These are phyloP conservation scores for Penicillium capsulatum DNA, from an alignment of 2,329 filamentous ascomycete genomes.

Conservation along the genomic window DNA sequence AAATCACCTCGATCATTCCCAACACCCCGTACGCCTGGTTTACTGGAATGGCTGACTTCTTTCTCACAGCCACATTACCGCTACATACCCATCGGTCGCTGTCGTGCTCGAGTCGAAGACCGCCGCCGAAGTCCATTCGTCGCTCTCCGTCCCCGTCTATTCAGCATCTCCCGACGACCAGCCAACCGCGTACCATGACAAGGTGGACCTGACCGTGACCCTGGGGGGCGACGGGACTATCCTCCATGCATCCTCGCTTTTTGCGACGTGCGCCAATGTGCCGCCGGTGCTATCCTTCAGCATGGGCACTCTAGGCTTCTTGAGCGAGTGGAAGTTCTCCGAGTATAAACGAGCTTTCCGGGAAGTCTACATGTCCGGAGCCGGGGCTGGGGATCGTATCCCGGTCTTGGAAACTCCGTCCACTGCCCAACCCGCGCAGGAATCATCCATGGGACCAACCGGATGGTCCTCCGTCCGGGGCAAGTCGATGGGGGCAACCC, in stretches of 20 bases:
- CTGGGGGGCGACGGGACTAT: constrained; percentile 93
- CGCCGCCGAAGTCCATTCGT: constrained; percentile 65
- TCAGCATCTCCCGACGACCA: constrained; percentile 36
- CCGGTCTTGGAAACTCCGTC: constrained; percentile 42
- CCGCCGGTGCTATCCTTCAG: constrained; percentile 92
- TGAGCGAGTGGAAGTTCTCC: constrained; percentile 93
- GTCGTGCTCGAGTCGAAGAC: constrained; percentile 77
- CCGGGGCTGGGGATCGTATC: constrained; percentile 48
- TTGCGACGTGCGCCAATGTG: constrained; percentile 73
- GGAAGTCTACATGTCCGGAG: constrained; percentile 83
- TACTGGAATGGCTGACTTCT: constrained; percentile 44
- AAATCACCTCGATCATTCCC: constrained; percentile 11
- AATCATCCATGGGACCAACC: constrained; percentile 37
- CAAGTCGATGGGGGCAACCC: constrained; percentile 71
- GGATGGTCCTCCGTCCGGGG: constrained; percentile 72
- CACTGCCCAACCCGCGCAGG: constrained; percentile 7
- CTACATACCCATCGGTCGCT: constrained; percentile 74
- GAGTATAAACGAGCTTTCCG: constrained; percentile 90
- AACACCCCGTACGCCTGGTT: too few relatives aligned
- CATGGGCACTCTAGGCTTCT: constrained; percentile 92
- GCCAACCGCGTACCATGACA: constrained; percentile 60
- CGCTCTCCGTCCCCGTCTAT: constrained; percentile 71
- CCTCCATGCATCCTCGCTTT: constrained; percentile 77
- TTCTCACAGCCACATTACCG: constrained; percentile 62
- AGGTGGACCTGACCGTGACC: constrained; percentile 83